Evolutionary conservation across 2,329 filamentous ascomycete species (phyloP).

Genomic region (Aureobasidium melanogenum): DNA sequence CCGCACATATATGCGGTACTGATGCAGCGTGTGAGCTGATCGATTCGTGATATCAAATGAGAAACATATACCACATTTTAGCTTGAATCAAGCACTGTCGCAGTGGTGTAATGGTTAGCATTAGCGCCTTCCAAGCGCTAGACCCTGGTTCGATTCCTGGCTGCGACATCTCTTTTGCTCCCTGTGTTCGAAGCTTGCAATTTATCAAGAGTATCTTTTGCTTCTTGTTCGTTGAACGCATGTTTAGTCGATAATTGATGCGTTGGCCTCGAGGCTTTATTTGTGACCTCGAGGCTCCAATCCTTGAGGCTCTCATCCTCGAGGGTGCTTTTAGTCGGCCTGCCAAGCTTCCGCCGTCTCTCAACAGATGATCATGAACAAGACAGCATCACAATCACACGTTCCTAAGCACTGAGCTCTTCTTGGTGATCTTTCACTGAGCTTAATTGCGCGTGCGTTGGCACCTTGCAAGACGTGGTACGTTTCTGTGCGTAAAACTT

Average conservation of each 20-base stretch:
- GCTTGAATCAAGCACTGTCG: background rate
- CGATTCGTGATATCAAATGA: background rate
- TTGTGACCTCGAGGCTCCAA: background rate
- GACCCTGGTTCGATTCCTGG: constrained; percentile 4
- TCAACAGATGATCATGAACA: background rate
- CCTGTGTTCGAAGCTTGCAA: background rate
- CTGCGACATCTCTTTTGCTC: background rate
- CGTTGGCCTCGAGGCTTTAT: background rate
- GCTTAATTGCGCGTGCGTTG: too few species aligned
- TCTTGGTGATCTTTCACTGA: too few species aligned
- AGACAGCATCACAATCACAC: background rate
- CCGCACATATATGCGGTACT: too few species aligned
- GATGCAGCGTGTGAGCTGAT: too few species aligned
- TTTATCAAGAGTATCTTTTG: background rate
- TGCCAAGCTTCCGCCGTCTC: background rate
- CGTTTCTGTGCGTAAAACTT: too few species aligned
- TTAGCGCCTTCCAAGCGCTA: constrained; percentile 2
- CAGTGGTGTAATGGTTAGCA: constrained; percentile 7
- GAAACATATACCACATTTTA: background rate
- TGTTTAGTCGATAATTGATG: too few species aligned
- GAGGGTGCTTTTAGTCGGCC: background rate
- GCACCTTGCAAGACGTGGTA: too few species aligned
- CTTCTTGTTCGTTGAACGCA: background rate
- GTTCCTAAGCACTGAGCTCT: background rate
- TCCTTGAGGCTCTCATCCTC: background rate